Evolutionary conservation across 2,329 filamentous ascomycete species (phyloP).

Genomic region (Talaromyces atroroseus): DNA sequence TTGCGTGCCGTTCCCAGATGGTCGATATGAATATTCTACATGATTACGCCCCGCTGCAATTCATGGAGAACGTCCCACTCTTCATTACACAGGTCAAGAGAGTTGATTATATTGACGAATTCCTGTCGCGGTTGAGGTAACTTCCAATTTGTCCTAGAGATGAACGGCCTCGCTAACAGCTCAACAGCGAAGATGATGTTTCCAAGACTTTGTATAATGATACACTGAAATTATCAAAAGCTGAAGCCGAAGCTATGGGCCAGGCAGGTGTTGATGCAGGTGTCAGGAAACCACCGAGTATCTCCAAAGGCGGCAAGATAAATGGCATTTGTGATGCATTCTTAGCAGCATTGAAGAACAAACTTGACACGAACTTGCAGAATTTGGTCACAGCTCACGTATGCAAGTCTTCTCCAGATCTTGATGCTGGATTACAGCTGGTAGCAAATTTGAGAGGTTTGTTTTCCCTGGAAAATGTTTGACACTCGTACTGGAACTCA

Average conservation of each 20-base stretch:
- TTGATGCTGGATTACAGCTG: slow-evolving; percentile 75
- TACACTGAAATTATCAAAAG: slow-evolving; percentile 54
- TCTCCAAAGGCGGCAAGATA: slow-evolving; percentile 56
- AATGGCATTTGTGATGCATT: slow-evolving; percentile 87
- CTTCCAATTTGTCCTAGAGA: slow-evolving; percentile 18
- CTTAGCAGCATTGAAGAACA: slow-evolving; percentile 59
- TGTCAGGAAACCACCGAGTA: slow-evolving; percentile 7
- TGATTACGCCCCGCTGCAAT: slow-evolving; percentile 83
- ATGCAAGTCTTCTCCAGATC: slow-evolving; percentile 84
- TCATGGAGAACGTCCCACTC: slow-evolving; percentile 66
- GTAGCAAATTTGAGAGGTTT: slow-evolving; percentile 63
- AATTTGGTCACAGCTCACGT: slow-evolving; percentile 94
- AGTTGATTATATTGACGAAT: slow-evolving; percentile 78
- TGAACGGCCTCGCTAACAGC: slow-evolving; percentile 21
- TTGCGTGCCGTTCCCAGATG: slow-evolving; percentile 82
- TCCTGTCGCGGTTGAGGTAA: slow-evolving; percentile 77
- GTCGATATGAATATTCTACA: slow-evolving; percentile 98
- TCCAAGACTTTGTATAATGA: slow-evolving; percentile 90
- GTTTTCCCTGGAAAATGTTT: slow-evolving; percentile 9
- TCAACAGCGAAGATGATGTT: slow-evolving; percentile 72
- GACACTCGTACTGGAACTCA: slow-evolving; percentile 14
- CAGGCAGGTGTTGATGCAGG: slow-evolving; percentile 20
- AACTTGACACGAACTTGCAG: slow-evolving; percentile 64
- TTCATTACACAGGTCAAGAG: slow-evolving; percentile 84
- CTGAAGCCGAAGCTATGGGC: slow-evolving; percentile 21